Percentiles rank a stretch among this genome's conserved stretches.
Evolutionary conservation across 257 asterid species (phyloP).

Genomic region (Solanum rostratum): DNA sequence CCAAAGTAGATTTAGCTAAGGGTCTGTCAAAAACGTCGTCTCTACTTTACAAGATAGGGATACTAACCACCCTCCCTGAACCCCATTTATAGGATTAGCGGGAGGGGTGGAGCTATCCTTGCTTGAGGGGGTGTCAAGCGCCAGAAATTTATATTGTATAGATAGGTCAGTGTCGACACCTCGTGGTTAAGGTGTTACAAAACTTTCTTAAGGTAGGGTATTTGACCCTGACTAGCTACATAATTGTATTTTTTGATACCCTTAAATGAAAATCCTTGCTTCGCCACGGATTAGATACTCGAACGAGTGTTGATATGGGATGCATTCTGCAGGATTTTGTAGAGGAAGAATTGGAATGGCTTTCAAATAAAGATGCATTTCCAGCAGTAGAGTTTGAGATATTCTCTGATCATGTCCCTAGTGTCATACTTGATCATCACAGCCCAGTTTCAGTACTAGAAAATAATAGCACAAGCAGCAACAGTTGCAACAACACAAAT

Average conservation of each 20-base stretch:
- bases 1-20: not conserved
- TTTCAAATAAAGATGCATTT: constrained; percentile 77
- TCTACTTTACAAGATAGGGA: not conserved
- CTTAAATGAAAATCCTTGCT: no score
- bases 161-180: no score
- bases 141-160: no score
- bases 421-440: constrained; percentile 25
- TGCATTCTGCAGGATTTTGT: constrained; percentile 22
- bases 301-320: not conserved
- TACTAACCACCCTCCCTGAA: not conserved
- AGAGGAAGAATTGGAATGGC: constrained; percentile 71
- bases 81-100: not conserved
- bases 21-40: not conserved
- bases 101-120: no score
- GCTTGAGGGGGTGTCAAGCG: no score
- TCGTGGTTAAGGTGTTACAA: no score
- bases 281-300: not conserved
- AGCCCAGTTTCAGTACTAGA: constrained; percentile 76
- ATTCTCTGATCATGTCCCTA: constrained; percentile 28
- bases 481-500: constrained; percentile 9
- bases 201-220: no score
- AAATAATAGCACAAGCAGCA: constrained; percentile 22
- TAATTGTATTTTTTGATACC: no score
- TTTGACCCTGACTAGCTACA: no score
- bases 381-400: constrained; percentile 62